These are phyloP conservation scores for Niebla homalea DNA, from an alignment of 495 filamentous ascomycete genomes.

Conservation along the genomic window DNA sequence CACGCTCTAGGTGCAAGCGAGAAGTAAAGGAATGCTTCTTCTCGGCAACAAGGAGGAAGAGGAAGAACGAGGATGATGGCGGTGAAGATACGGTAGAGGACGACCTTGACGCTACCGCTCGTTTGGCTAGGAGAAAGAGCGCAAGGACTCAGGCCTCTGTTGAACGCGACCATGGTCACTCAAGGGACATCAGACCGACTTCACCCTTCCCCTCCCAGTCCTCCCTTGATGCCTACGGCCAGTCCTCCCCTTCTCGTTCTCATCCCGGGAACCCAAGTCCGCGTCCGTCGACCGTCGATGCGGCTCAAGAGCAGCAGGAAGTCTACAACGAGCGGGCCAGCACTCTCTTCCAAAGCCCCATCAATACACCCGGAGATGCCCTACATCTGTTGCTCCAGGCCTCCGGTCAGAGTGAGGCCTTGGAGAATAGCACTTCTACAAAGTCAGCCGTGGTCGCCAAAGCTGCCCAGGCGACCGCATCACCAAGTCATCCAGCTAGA, in stretches of 20 bases:
- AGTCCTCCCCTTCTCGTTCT: not conserved
- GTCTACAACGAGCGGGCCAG: conserved; percentile 43
- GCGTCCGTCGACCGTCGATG: not conserved
- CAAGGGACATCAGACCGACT: not conserved
- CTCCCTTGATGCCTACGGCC: conserved; percentile 7
- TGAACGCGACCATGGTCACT: not conserved
- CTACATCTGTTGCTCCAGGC: conserved; percentile 47
- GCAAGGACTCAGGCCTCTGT: not conserved
- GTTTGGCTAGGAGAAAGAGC: conserved; percentile 32
- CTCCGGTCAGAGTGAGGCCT: conserved; percentile 37
- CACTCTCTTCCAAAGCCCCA: conserved; percentile 41
- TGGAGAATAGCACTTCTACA: conserved; percentile 12
- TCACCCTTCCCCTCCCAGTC: conserved; percentile 5
- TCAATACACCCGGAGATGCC: conserved; percentile 46
- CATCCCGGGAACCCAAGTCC: not conserved
- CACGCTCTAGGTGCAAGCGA: conserved; percentile 47
- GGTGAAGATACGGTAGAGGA: conserved; percentile 11
- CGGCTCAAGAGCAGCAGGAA: conserved; percentile 21
- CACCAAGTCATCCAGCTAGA: not conserved
- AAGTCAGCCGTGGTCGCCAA: not conserved
- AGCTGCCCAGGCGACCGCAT: not conserved
- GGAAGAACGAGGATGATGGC: conserved; percentile 57
- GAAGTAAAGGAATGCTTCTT: conserved; percentile 95
- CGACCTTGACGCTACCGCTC: conserved; percentile 32
- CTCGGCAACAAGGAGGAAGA: conserved; percentile 87